Evolutionary conservation across 495 filamentous ascomycete genomes (phyloP).

Genomic region (Aspergillus campestris): DNA sequence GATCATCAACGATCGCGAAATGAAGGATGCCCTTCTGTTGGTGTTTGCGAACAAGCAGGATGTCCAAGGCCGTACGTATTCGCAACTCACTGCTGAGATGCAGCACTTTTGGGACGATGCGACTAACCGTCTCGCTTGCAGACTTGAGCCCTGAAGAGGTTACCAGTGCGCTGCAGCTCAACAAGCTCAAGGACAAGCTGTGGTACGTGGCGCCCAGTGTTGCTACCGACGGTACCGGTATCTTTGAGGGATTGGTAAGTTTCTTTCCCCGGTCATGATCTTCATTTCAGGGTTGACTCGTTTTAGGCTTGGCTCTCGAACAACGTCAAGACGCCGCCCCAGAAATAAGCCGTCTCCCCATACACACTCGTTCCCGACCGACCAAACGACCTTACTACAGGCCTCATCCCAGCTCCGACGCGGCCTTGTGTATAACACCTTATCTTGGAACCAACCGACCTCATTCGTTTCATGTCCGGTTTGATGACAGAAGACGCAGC

Average conservation of each 20-base stretch:
- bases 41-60: conserved; percentile 99
- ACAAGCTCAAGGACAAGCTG: conserved; percentile 79
- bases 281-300: conserved; percentile 13
- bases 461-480: conserved; percentile 34
- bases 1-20: conserved; percentile 95
- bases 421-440: conserved; percentile 36
- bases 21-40: conserved; percentile 89
- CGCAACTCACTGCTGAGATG: background rate
- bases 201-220: conserved; percentile 97
- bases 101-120: background rate
- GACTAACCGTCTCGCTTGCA: conserved; percentile 26
- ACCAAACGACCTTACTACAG: background rate
- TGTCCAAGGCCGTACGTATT: conserved; percentile 64
- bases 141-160: conserved; percentile 84
- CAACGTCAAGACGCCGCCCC: conserved; percentile 73
- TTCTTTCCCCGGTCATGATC: background rate
- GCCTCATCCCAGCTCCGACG: conserved; percentile 17
- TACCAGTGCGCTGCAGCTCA: conserved; percentile 74
- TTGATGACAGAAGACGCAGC: conserved; percentile 43
- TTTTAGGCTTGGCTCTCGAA: conserved; percentile 79
- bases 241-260: conserved; percentile 84
- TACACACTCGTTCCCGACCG: background rate
- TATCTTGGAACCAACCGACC: conserved; percentile 20
- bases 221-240: conserved; percentile 85
- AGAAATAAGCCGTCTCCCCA: conserved; percentile 27